Evolutionary conservation across 305 asterid species (phyloP).

Genomic region (Ilex paraguariensis): DNA sequence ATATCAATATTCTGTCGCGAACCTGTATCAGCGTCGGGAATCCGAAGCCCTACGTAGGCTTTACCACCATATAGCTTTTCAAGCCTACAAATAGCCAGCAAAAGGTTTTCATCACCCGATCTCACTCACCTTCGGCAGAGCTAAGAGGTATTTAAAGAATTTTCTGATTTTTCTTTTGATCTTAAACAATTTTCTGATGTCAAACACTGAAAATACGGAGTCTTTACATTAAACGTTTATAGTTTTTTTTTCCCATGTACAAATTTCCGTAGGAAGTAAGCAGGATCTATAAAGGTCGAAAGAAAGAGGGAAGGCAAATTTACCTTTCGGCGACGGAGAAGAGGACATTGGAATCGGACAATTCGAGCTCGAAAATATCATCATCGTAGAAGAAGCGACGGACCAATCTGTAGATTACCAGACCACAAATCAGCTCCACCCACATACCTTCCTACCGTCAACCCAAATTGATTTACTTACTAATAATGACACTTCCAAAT

Average conservation of each 20-base stretch:
- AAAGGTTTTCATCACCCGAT: too few relatives aligned
- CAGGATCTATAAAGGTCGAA: not conserved
- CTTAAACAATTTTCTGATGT: too few relatives aligned
- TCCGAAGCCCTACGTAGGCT: conserved; percentile 61
- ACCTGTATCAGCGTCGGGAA: conserved; percentile 78
- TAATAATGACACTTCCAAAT: too few relatives aligned
- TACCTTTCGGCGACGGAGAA: conserved; percentile 68
- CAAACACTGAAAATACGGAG: too few relatives aligned
- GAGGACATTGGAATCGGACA: conserved; percentile 47
- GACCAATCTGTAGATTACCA: conserved; percentile 37
- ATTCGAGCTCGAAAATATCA: conserved; percentile 28
- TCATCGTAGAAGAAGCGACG: conserved; percentile 44
- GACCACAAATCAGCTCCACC: conserved; percentile 61
- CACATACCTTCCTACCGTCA: conserved; percentile 29
- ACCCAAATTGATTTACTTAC: too few relatives aligned
- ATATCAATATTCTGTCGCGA: conserved; percentile 67
- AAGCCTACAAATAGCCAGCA: conserved; percentile 29
- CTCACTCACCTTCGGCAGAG: too few relatives aligned
- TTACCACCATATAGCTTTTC: conserved; percentile 64
- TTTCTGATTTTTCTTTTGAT: too few relatives aligned
- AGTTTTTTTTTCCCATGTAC: too few relatives aligned
- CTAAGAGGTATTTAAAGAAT: too few relatives aligned
- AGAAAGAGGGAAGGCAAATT: not conserved
- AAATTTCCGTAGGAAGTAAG: too few relatives aligned
- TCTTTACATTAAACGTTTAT: too few relatives aligned